phyloP scores from a whole-genome alignment of 148 eudicot genomes.

The Vaccinium macrocarpon region DNA sequence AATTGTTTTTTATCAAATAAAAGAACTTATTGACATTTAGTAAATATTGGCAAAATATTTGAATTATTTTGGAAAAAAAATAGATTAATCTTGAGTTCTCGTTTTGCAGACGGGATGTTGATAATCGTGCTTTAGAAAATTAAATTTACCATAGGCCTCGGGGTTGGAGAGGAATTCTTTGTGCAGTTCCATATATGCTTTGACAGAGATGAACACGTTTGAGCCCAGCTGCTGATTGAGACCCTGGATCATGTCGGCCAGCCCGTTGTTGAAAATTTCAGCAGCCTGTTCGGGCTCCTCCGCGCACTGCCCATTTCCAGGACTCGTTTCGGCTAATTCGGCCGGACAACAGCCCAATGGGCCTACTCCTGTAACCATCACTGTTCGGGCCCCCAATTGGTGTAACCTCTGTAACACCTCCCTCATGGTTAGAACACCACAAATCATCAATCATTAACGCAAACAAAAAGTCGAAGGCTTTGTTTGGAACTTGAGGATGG shows the following conservation, averaged over 20 bases:
- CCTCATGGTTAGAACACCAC: background rate
- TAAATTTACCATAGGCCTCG: slow-evolving; percentile 45
- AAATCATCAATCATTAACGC: background rate
- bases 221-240: slow-evolving; percentile 38
- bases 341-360: slow-evolving; percentile 85
- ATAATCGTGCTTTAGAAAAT: background rate
- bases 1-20: too few species aligned
- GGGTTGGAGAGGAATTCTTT: slow-evolving; percentile 54
- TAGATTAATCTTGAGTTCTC: too few species aligned
- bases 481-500: too few species aligned
- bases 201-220: slow-evolving; percentile 29
- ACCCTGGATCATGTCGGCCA: slow-evolving; percentile 23
- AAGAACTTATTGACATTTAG: too few species aligned
- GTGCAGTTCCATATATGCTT: slow-evolving; percentile 37
- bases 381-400: slow-evolving; percentile 60
- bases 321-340: slow-evolving; percentile 37
- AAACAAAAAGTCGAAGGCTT: background rate
- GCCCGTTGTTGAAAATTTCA: slow-evolving; percentile 26
- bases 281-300: slow-evolving; percentile 32
- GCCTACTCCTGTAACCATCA: slow-evolving; percentile 75
- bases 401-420: slow-evolving; percentile 46
- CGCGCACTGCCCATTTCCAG: slow-evolving; percentile 51
- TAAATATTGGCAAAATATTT: too few species aligned
- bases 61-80: too few species aligned
- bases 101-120: too few species aligned